Evolutionary conservation across 2,329 filamentous ascomycete genomes (phyloP).

Genomic region (Raffaelea arxii): DNA sequence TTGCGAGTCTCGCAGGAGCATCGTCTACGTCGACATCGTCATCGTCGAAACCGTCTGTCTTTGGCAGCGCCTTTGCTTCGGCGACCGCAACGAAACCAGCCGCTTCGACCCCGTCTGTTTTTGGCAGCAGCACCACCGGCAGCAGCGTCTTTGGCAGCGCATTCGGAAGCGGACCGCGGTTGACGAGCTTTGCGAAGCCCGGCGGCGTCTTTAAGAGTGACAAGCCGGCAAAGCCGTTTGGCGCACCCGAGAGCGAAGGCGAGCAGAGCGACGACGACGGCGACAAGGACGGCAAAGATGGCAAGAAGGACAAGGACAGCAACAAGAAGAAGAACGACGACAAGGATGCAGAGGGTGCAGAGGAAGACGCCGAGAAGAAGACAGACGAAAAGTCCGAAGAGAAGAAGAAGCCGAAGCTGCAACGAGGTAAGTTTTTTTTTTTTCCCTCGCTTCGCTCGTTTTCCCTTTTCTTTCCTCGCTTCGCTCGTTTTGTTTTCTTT

Average conservation of each 20-base stretch:
- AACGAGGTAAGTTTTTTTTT: slow-evolving; percentile 50
- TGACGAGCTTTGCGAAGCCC: slow-evolving; percentile 63
- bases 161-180: slow-evolving; percentile 38
- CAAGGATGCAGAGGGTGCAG: slow-evolving; percentile 26
- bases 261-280: slow-evolving; percentile 36
- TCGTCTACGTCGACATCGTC: neutral
- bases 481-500: neutral
- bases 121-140: slow-evolving; percentile 28
- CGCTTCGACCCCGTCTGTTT: slow-evolving; percentile 35
- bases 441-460: too few relatives aligned
- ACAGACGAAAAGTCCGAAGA: slow-evolving; percentile 36
- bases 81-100: neutral
- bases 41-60: too few relatives aligned
- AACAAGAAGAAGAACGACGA: slow-evolving; percentile 38
- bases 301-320: slow-evolving; percentile 10
- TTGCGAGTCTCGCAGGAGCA: slow-evolving; percentile 22
- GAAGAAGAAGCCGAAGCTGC: slow-evolving; percentile 55
- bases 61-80: slow-evolving; percentile 17
- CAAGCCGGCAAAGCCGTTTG: slow-evolving; percentile 64
- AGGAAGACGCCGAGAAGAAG: slow-evolving; percentile 27
- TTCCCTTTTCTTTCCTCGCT: neutral
- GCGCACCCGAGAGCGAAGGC: slow-evolving; percentile 59
- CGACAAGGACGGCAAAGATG: slow-evolving; percentile 1
- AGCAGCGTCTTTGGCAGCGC: slow-evolving; percentile 29
- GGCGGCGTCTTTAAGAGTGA: slow-evolving; percentile 41